These are phyloP conservation scores for Murraya koenigii DNA, from an alignment of 345 rosid species.

Conservation along the genomic window DNA sequence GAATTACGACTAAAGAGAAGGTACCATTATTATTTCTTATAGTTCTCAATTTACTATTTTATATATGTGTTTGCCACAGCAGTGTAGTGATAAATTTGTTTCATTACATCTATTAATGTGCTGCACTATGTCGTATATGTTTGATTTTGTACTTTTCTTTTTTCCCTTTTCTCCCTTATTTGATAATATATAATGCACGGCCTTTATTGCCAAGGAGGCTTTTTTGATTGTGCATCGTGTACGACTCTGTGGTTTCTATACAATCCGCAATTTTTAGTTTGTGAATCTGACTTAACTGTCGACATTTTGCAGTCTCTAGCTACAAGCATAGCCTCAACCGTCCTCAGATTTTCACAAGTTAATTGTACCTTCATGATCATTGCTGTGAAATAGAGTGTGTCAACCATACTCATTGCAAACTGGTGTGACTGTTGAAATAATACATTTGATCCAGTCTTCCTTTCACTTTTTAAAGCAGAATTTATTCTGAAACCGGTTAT, in stretches of 20 bases:
- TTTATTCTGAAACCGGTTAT: not conserved
- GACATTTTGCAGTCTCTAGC: not conserved
- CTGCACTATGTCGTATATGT: not conserved
- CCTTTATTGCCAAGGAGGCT: not conserved
- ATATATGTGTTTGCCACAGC: not conserved
- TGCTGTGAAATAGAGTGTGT: not conserved
- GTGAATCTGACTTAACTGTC: not conserved
- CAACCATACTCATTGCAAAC: not conserved
- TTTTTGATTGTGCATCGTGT: not conserved
- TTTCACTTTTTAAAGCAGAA: not conserved
- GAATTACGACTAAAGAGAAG: slow-evolving; percentile 32
- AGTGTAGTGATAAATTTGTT: not conserved
- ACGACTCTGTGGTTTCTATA: not conserved
- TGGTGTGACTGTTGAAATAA: not conserved
- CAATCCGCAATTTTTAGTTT: not conserved
- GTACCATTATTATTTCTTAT: slow-evolving; percentile 26
- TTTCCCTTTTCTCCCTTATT: not conserved
- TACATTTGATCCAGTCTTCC: not conserved
- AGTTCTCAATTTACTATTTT: not conserved
- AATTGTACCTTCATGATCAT: not conserved
- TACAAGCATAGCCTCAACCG: not conserved
- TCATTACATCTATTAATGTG: not conserved
- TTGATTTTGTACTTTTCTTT: not conserved
- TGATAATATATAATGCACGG: not conserved
- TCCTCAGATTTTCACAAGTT: not conserved